Evolutionary conservation across 1,284 basidiomycete species (phyloP).

Genomic region (Ceratobasidium sp.): DNA sequence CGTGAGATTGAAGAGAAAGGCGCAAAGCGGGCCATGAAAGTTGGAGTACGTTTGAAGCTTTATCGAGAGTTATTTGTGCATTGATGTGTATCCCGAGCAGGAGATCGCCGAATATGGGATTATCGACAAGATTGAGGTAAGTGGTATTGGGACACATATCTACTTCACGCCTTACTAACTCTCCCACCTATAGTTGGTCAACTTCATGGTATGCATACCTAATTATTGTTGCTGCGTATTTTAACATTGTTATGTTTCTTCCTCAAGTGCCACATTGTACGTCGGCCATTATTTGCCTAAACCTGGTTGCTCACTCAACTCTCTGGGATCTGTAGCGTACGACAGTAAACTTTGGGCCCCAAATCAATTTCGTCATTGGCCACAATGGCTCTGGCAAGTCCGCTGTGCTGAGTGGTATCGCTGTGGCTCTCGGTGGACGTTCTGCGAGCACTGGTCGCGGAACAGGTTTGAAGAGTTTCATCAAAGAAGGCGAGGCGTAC

Average conservation of each 20-base stretch:
- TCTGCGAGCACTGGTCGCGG: conserved; percentile 91
- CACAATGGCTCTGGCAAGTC: conserved; percentile 84
- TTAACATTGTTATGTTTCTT: not conserved
- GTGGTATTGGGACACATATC: not conserved
- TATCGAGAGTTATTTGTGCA: not conserved
- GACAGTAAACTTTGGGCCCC: conserved; percentile 84
- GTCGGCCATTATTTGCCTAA: not conserved
- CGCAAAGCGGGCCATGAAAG: conserved; percentile 22
- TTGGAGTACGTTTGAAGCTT: conserved; percentile 4
- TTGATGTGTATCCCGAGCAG: conserved; percentile 58
- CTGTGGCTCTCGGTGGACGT: conserved; percentile 94
- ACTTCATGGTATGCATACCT: conserved; percentile 75
- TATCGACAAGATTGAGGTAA: conserved; percentile 79
- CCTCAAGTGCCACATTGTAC: conserved; percentile 75
- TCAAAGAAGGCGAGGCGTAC: conserved; percentile 86
- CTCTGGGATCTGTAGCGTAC: conserved; percentile 65
- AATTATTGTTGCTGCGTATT: too few species aligned
- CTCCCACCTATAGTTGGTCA: conserved; percentile 67
- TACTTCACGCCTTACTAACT: not conserved
- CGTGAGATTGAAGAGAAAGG: conserved; percentile 43
- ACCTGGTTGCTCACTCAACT: not conserved
- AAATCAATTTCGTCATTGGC: conserved; percentile 98
- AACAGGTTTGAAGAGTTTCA: conserved; percentile 87
- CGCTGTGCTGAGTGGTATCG: conserved; percentile 93
- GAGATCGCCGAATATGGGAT: conserved; percentile 86